These are phyloP conservation scores for Diaporthe velutina DNA, from an alignment of 2,329 filamentous ascomycete species.

Conservation along the genomic window DNA sequence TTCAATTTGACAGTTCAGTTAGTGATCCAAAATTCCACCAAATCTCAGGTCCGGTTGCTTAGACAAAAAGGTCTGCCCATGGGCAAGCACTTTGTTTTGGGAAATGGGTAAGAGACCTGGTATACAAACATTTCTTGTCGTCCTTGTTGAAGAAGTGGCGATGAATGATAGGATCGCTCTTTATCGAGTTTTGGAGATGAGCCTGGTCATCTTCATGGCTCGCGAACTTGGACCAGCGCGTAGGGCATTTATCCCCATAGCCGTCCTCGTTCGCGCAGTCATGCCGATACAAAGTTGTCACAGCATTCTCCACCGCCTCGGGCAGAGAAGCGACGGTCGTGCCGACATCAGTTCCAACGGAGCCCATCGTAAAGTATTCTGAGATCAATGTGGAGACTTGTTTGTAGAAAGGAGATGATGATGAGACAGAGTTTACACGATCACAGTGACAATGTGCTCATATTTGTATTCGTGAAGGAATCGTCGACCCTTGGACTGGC, in stretches of 20 bases:
- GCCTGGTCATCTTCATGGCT: conserved; percentile 46
- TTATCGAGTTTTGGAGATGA: conserved; percentile 43
- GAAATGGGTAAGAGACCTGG: neutral
- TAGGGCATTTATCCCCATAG: conserved; percentile 40
- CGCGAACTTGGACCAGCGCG: conserved; percentile 48
- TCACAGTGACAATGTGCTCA: neutral
- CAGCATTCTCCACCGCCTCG: neutral
- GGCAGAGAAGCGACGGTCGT: neutral
- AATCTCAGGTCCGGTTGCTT: neutral
- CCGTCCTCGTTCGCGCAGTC: conserved; percentile 41
- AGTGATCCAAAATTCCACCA: neutral
- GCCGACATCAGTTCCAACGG: neutral
- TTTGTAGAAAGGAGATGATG: neutral
- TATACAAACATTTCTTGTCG: conserved; percentile 43
- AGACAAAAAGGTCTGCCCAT: neutral
- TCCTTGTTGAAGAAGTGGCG: conserved; percentile 43
- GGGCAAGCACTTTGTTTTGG: neutral
- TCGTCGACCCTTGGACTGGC: neutral
- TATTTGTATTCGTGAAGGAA: neutral
- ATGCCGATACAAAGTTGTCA: conserved; percentile 44
- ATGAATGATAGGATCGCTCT: conserved; percentile 49
- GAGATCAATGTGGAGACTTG: neutral
- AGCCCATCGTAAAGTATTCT: conserved; percentile 5
- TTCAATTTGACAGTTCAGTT: neutral
- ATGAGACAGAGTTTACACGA: neutral